These are phyloP conservation scores for Peniophora sp. DNA, from an alignment of 1,284 basidiomycete genomes.

Conservation along the genomic window DNA sequence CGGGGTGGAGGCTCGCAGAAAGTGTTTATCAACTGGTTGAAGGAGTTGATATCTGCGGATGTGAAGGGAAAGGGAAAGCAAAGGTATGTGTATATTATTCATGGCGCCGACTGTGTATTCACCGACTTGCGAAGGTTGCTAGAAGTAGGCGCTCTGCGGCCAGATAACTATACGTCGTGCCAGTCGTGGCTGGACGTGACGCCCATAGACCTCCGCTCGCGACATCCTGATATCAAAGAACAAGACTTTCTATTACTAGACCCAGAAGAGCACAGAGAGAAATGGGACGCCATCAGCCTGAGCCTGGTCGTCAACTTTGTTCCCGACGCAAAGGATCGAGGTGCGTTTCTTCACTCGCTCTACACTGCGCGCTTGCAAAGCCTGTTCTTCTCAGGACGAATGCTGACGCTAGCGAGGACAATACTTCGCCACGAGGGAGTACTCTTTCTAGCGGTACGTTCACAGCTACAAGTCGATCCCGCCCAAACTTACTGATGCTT, in stretches of 20 bases:
- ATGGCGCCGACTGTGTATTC: neutral
- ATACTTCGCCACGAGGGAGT: slow-evolving; percentile 51
- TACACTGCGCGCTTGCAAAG: neutral
- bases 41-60: slow-evolving; percentile 35
- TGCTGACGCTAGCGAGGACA: slow-evolving; percentile 59
- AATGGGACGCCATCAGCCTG: slow-evolving; percentile 76
- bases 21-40: slow-evolving; percentile 69
- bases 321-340: slow-evolving; percentile 66
- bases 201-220: slow-evolving; percentile 76
- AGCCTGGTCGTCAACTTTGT: slow-evolving; percentile 88
- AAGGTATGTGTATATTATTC: slow-evolving; percentile 24
- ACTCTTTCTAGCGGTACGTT: slow-evolving; percentile 64
- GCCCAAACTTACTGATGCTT: neutral
- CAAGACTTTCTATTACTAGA: slow-evolving; percentile 76
- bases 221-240: slow-evolving; percentile 69
- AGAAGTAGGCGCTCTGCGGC: slow-evolving; percentile 81
- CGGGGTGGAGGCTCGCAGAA: slow-evolving; percentile 82
- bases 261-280: slow-evolving; percentile 32
- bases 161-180: slow-evolving; percentile 68
- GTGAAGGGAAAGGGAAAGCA: slow-evolving; percentile 23
- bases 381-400: slow-evolving; percentile 44
- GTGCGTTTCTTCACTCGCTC: slow-evolving; percentile 28
- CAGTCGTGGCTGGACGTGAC: slow-evolving; percentile 63
- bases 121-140: slow-evolving; percentile 47
- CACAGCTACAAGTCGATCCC: neutral